Evolutionary conservation across 305 asterid species (phyloP).

Genomic region (Plantago coronopus): DNA sequence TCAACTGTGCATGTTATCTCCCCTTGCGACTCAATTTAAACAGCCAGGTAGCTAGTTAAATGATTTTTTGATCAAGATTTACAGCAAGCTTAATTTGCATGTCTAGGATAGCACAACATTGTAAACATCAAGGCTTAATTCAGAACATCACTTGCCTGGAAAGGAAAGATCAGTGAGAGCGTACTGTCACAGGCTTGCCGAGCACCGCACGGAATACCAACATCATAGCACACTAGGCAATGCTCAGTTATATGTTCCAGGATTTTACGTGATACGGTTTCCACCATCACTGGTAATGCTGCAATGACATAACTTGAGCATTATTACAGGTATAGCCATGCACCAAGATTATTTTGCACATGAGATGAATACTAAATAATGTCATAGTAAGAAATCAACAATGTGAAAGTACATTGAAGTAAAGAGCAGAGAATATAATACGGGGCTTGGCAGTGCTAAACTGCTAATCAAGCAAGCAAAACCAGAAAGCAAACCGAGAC

Average conservation of each 20-base stretch:
- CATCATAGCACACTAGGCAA: conserved; percentile 88
- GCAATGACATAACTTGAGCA: conserved; percentile 30
- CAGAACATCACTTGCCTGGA: conserved; percentile 57
- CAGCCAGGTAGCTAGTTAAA: too few relatives aligned
- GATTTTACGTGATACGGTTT: conserved; percentile 65
- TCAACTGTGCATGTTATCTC: too few relatives aligned
- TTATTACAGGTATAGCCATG: conserved; percentile 10
- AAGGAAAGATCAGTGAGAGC: conserved; percentile 81
- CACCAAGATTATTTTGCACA: neutral
- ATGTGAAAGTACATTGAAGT: too few relatives aligned
- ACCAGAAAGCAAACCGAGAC: too few relatives aligned
- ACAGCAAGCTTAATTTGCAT: neutral
- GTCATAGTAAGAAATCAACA: too few relatives aligned
- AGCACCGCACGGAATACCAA: conserved; percentile 79
- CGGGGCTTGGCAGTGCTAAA: too few relatives aligned
- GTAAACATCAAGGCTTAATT: neutral
- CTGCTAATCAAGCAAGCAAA: too few relatives aligned
- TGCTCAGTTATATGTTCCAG: conserved; percentile 76
- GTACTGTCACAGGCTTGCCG: conserved; percentile 76
- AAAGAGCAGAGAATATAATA: too few relatives aligned
- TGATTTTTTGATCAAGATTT: conserved; percentile 10
- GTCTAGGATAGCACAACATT: neutral
- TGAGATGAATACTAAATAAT: neutral
- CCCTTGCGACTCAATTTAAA: too few relatives aligned
- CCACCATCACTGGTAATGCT: conserved; percentile 89